phyloP scores from a whole-genome alignment of 2,329 filamentous ascomycete species.

The Curvularia sp. region DNA sequence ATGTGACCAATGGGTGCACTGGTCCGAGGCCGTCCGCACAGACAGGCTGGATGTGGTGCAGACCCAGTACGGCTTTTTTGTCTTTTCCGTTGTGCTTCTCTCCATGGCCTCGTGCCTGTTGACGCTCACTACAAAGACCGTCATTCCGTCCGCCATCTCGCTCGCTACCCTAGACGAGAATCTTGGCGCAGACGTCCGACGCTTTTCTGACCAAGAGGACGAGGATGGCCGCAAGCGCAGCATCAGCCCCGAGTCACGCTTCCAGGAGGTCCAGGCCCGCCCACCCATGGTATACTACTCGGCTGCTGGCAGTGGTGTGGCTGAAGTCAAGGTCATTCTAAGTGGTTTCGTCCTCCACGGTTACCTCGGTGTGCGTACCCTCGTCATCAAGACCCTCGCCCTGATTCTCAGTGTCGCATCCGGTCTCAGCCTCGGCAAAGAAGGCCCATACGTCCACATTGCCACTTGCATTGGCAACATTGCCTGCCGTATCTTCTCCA shows the following conservation, averaged over 20 bases:
- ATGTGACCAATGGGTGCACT: slow-evolving; percentile 68
- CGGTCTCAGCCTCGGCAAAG: slow-evolving; percentile 91
- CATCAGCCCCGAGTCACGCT: slow-evolving; percentile 52
- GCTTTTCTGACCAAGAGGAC: slow-evolving; percentile 50
- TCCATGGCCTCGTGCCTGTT: slow-evolving; percentile 76
- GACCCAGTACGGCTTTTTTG: slow-evolving; percentile 80
- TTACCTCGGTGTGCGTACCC: slow-evolving; percentile 86
- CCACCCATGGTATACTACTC: slow-evolving; percentile 93
- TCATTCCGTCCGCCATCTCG: slow-evolving; percentile 86
- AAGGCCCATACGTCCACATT: slow-evolving; percentile 96
- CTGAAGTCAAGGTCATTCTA: slow-evolving; percentile 96
- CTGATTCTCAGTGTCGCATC: slow-evolving; percentile 90
- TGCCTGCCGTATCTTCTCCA: slow-evolving; percentile 87
- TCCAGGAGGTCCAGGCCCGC: slow-evolving; percentile 49
- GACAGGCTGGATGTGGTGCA: slow-evolving; percentile 59
- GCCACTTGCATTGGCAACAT: slow-evolving; percentile 96
- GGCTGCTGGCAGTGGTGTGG: slow-evolving; percentile 93
- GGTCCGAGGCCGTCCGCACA: slow-evolving; percentile 66
- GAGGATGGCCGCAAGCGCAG: slow-evolving; percentile 54
- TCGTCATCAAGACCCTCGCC: slow-evolving; percentile 82
- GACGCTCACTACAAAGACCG: slow-evolving; percentile 89
- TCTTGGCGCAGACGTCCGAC: slow-evolving; percentile 67
- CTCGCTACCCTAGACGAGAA: slow-evolving; percentile 93
- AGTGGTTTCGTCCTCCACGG: slow-evolving; percentile 97
- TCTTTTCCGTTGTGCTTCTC: slow-evolving; percentile 73